Conservation (phyloP, 2,329 filamentous ascomycete genomes). For the Aspergillus quadrilineatus region DNA sequence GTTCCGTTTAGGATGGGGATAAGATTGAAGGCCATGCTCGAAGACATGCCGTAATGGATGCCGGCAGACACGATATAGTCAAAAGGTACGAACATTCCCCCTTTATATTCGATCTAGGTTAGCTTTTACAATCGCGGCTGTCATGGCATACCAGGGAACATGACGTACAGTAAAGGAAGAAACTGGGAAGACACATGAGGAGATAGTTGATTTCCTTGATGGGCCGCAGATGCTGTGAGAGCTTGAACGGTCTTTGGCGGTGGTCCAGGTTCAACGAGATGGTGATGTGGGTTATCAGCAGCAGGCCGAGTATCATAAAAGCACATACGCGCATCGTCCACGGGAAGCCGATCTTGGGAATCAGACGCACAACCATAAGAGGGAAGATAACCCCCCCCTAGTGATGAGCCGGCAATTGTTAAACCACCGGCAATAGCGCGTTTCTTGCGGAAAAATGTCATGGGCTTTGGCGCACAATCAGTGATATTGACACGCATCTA, state of each 20-base stretch:
- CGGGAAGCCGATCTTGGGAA: conserved; percentile 50
- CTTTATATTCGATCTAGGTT: not conserved
- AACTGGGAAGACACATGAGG: not conserved
- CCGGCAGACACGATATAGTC: not conserved
- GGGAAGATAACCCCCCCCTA: conserved; percentile 59
- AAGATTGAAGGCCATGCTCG: conserved; percentile 5
- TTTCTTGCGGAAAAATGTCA: conserved; percentile 42
- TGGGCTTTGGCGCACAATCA: not conserved
- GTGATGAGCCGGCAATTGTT: conserved; percentile 51
- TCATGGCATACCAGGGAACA: not conserved
- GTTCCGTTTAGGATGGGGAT: conserved; percentile 23
- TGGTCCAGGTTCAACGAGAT: conserved; percentile 42
- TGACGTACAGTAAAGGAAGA: not conserved
- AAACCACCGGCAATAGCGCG: conserved; percentile 54
- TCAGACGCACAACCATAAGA: conserved; percentile 56
- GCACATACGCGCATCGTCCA: conserved; percentile 57
- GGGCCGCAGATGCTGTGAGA: not conserved
- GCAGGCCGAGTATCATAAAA: conserved; percentile 60
- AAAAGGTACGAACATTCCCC: conserved; percentile 4
- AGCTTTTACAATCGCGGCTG: not conserved
- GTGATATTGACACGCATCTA: not conserved
- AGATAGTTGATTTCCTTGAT: not conserved
- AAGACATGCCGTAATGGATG: not conserved
- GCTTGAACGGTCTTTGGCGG: not conserved
- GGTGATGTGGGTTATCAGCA: conserved; percentile 53